Percentiles rank a stretch among this genome's conserved stretches.
phyloP scores from a whole-genome alignment of 1,139 yeast species.

The Saccharomyces hybrid region DNA sequence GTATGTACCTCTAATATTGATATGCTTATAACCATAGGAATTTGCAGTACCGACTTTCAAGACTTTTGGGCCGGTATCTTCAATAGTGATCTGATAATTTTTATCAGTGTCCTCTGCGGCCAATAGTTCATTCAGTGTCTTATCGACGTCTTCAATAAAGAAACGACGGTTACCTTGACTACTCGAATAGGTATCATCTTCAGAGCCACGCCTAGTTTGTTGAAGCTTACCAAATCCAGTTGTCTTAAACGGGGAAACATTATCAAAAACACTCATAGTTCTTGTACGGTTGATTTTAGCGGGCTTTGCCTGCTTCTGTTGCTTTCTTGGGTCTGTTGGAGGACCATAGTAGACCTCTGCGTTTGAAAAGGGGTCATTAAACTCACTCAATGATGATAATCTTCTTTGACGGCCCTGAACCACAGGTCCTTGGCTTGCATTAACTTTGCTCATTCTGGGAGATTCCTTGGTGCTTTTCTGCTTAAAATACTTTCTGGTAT shows the following conservation, averaged over 20 bases:
- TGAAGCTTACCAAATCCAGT: constrained; percentile 13
- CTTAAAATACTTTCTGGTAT: not conserved
- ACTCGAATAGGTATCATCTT: constrained; percentile 45
- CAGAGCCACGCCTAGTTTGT: constrained; percentile 52
- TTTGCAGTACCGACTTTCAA: constrained; percentile 75
- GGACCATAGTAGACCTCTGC: constrained; percentile 72
- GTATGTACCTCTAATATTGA: constrained; percentile 83
- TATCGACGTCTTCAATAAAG: constrained; percentile 66
- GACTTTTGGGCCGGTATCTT: constrained; percentile 90
- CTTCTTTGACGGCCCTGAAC: constrained; percentile 18
- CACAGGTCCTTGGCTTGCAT: not conserved
- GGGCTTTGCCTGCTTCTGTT: constrained; percentile 4
- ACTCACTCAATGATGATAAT: constrained; percentile 24
- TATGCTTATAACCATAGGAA: constrained; percentile 68
- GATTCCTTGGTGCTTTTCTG: not conserved
- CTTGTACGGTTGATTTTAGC: constrained; percentile 16
- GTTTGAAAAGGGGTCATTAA: constrained; percentile 53
- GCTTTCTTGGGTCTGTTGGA: constrained; percentile 43
- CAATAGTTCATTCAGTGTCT: constrained; percentile 61
- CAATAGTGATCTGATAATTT: constrained; percentile 83
- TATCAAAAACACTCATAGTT: constrained; percentile 37
- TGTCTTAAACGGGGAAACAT: constrained; percentile 22
- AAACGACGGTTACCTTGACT: constrained; percentile 44
- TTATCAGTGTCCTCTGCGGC: constrained; percentile 80
- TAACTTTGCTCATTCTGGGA: not conserved